Evolutionary conservation across 108 stramenopile species (phyloP).

Genomic region (Pseudonitzschia delicatissima): DNA sequence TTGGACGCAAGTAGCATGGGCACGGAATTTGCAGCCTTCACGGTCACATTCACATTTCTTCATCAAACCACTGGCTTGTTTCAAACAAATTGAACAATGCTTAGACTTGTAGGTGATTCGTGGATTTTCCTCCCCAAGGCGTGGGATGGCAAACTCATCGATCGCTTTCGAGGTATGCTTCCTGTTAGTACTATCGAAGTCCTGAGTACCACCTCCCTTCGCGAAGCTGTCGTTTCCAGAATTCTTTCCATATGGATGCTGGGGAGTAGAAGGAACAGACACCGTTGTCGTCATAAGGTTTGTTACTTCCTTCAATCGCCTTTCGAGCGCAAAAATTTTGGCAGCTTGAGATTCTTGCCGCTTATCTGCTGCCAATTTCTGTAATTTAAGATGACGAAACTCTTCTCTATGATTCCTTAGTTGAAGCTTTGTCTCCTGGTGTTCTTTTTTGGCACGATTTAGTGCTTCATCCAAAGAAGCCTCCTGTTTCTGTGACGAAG

Average conservation of each 20-base stretch:
- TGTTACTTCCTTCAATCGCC: constrained; percentile 2
- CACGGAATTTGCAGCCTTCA: not conserved
- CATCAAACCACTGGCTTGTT: constrained; percentile 3
- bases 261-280: not conserved
- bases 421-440: not conserved
- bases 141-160: not conserved
- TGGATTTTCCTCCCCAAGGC: not conserved
- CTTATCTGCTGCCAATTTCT: constrained; percentile 10
- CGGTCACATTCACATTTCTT: constrained; percentile 6
- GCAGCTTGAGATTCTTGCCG: not conserved
- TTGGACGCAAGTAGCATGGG: constrained; percentile 7
- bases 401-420: not conserved
- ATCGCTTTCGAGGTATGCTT: not conserved
- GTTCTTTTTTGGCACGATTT: not conserved
- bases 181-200: not conserved
- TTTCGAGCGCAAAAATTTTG: not conserved
- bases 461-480: not conserved
- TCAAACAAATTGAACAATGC: constrained; percentile 8
- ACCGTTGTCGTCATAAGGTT: not conserved
- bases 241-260: not conserved
- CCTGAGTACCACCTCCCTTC: not conserved
- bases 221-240: not conserved
- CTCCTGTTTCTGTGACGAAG: not conserved
- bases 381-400: not conserved
- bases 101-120: not conserved